phyloP scores from a whole-genome alignment of 805 yeast genomes.

The Candida endomychidarum region DNA sequence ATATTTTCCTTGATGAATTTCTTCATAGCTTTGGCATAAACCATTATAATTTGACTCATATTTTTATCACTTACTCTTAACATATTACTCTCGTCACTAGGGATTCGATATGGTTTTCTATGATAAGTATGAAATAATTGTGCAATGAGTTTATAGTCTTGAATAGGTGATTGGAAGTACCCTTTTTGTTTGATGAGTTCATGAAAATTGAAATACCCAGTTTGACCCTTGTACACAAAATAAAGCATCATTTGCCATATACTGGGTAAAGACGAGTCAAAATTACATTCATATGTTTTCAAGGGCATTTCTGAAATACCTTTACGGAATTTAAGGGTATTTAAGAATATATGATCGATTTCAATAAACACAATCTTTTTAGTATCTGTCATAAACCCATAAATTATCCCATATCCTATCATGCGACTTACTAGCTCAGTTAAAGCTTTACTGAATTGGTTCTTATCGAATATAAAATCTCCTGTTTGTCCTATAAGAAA shows the following conservation, averaged over 20 bases:
- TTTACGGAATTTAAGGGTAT: too few relatives aligned
- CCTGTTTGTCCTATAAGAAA: background rate
- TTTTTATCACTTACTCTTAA: background rate
- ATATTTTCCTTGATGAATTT: background rate
- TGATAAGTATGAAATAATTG: too few relatives aligned
- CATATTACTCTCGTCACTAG: background rate
- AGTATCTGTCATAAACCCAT: background rate
- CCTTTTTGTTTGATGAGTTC: background rate
- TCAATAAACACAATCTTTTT: background rate
- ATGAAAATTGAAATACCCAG: background rate
- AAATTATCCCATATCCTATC: background rate
- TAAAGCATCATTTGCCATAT: background rate
- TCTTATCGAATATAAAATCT: too few relatives aligned
- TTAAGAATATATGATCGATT: too few relatives aligned
- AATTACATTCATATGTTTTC: background rate
- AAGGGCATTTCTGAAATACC: too few relatives aligned
- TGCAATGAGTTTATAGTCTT: too few relatives aligned
- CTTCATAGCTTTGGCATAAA: background rate
- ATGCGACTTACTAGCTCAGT: too few relatives aligned
- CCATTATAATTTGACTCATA: background rate
- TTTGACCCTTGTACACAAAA: background rate
- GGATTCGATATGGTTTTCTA: background rate
- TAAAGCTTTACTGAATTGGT: background rate
- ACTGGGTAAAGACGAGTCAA: background rate
- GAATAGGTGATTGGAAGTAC: background rate